phyloP scores from a whole-genome alignment of 306 rosid species.

The Cucurbita argyrosperma region DNA sequence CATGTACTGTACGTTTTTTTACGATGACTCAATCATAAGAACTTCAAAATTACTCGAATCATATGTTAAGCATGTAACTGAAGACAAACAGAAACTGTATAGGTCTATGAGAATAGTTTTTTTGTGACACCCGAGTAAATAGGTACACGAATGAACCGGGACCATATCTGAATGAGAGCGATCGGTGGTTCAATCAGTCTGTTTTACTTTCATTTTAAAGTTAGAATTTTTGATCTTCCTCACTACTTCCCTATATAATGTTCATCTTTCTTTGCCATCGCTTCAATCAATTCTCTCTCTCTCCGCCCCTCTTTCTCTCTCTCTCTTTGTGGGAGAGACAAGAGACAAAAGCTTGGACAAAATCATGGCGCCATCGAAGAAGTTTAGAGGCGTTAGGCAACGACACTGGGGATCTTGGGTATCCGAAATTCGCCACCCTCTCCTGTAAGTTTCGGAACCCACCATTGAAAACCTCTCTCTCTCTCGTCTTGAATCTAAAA shows the following conservation, averaged over 20 bases:
- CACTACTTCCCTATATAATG: not conserved
- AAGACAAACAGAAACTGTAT: too few species aligned
- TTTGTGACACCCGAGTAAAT: too few species aligned
- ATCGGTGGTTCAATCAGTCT: too few species aligned
- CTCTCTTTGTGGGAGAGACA: not conserved
- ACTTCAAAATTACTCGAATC: too few species aligned
- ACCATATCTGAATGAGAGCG: too few species aligned
- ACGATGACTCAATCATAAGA: too few species aligned
- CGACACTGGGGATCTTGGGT: conserved; percentile 52
- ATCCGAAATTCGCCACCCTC: conserved; percentile 40
- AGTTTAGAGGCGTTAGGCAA: conserved; percentile 45
- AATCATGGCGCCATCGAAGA: conserved; percentile 27
- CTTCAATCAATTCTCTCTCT: not conserved
- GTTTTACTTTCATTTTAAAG: not conserved
- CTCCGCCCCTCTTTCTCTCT: not conserved
- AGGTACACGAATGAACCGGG: too few species aligned
- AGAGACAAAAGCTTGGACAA: not conserved
- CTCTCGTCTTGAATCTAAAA: not conserved
- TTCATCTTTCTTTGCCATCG: not conserved
- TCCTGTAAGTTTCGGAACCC: conserved; percentile 15
- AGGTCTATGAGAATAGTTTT: too few species aligned
- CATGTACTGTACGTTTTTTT: too few species aligned
- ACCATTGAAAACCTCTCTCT: too few species aligned
- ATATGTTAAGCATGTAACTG: too few species aligned
- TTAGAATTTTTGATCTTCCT: not conserved